phyloP scores from a whole-genome alignment of 108 stramenopile species.

The Skeletonema grethae region DNA sequence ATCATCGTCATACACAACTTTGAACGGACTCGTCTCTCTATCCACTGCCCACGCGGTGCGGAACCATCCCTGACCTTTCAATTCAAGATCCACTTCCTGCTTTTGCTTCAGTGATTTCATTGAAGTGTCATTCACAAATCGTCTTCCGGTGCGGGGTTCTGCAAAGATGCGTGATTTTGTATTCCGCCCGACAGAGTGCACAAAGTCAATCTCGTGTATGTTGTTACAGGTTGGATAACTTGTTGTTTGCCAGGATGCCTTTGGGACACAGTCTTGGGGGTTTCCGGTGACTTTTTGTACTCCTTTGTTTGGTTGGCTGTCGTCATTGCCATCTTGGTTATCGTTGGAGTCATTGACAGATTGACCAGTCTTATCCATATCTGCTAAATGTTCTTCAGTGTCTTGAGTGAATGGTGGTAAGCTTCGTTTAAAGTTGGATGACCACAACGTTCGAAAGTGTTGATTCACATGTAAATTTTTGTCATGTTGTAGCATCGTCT shows the following conservation, averaged over 20 bases:
- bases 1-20: constrained; percentile 2
- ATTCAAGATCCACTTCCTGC: not conserved
- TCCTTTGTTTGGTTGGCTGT: not conserved
- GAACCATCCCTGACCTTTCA: not conserved
- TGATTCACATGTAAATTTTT: not conserved
- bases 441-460: not conserved
- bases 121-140: not conserved
- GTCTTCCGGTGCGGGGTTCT: not conserved
- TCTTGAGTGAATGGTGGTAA: not conserved
- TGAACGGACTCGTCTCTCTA: not conserved
- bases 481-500: not conserved
- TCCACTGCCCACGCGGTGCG: not conserved
- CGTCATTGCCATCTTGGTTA: not conserved
- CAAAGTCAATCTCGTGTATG: constrained; percentile 1
- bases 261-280: not conserved
- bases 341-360: not conserved
- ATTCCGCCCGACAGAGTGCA: not conserved
- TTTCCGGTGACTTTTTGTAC: not conserved
- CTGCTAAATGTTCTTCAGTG: not conserved
- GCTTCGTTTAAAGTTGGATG: not conserved
- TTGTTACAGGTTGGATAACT: constrained; percentile 4
- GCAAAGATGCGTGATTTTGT: not conserved
- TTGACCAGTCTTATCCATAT: not conserved
- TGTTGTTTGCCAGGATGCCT: constrained; percentile 2
- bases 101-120: not conserved